These are phyloP conservation scores for Phialophora verrucosa DNA, from an alignment of 2,329 filamentous ascomycete genomes.

Conservation along the genomic window DNA sequence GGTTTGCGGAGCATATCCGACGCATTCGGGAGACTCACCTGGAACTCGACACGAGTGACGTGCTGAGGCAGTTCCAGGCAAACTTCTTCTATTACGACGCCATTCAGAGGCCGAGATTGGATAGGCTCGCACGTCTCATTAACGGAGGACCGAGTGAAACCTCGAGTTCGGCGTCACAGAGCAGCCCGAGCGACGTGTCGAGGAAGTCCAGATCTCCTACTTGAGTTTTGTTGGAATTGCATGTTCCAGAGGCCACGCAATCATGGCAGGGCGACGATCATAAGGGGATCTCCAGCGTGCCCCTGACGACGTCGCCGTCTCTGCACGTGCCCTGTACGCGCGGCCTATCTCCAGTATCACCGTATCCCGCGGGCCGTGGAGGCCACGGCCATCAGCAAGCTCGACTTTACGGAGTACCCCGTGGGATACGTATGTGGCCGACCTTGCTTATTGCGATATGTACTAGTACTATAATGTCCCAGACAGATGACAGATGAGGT, in stretches of 20 bases:
- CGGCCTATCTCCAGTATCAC: neutral
- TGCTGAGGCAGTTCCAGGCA: conserved; percentile 31
- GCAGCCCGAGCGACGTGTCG: conserved; percentile 18
- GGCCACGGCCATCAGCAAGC: neutral
- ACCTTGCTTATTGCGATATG: neutral
- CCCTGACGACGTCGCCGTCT: neutral
- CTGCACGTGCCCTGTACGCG: neutral
- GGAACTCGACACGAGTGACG: conserved; percentile 24
- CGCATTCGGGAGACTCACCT: conserved; percentile 22
- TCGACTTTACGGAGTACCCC: neutral
- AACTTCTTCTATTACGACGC: conserved; percentile 37
- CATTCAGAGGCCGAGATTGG: conserved; percentile 28
- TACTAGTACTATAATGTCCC: neutral
- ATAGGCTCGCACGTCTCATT: conserved; percentile 28
- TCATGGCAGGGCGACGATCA: neutral
- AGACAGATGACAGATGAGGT: neutral
- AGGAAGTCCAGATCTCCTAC: conserved; percentile 19
- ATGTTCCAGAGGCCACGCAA: neutral
- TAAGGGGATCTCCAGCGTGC: neutral
- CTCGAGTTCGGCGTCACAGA: conserved; percentile 19
- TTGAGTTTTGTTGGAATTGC: conserved; percentile 1
- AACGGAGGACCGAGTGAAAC: conserved; percentile 8
- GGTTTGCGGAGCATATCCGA: conserved; percentile 25
- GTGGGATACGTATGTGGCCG: neutral
- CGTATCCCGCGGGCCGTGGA: neutral